These are phyloP conservation scores for Solanum bulbocastanum DNA, from an alignment of 257 asterid genomes.

Conservation along the genomic window DNA sequence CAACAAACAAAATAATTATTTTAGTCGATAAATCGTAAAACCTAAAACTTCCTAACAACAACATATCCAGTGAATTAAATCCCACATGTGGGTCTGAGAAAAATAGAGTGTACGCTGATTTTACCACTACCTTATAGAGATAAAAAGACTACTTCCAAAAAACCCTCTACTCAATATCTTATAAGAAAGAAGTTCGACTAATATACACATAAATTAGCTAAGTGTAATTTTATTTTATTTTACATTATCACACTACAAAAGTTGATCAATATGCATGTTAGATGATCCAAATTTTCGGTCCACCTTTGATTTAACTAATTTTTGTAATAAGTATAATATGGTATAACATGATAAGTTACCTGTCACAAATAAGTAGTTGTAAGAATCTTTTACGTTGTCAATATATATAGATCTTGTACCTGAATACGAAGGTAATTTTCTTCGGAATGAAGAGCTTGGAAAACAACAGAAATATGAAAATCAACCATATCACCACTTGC, in stretches of 20 bases:
- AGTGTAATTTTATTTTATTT: not conserved
- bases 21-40: not conserved
- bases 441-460: constrained; percentile 36
- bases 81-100: fast-evolving
- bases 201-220: not conserved
- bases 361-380: not conserved
- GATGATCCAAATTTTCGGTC: not conserved
- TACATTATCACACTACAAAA: not conserved
- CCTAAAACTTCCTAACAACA: not conserved
- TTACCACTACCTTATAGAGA: not conserved
- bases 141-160: no score
- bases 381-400: not conserved
- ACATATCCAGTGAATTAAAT: no score
- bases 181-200: not conserved
- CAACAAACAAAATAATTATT: not conserved
- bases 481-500: constrained; percentile 57
- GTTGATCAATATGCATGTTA: no score
- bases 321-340: not conserved
- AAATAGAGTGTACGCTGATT: fast-evolving
- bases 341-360: not conserved
- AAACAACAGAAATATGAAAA: constrained; percentile 30
- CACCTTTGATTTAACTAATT: not conserved
- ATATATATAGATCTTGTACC: constrained; percentile 1
- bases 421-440: constrained; percentile 47
- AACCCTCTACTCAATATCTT: not conserved